phyloP scores from a whole-genome alignment of 768 basidiomycete genomes.

The Tylopilus intermedius region DNA sequence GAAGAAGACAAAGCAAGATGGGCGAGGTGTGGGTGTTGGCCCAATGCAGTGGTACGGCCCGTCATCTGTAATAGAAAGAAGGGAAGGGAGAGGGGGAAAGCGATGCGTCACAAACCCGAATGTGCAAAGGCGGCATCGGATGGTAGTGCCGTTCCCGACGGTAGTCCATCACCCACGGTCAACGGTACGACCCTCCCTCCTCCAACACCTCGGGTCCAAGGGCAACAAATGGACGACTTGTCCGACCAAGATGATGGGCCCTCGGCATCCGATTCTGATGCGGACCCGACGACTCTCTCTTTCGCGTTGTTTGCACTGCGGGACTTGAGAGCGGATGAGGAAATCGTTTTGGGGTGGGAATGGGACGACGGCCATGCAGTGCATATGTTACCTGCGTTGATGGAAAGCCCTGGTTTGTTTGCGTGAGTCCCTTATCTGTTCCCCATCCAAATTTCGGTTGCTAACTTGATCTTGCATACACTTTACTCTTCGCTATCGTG shows the following conservation, averaged over 20 bases:
- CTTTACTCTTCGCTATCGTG: background rate
- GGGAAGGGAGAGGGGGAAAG: conserved; percentile 16
- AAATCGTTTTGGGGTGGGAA: conserved; percentile 90
- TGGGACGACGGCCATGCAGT: conserved; percentile 93
- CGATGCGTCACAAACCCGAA: conserved; percentile 15
- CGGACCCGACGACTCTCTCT: conserved; percentile 39
- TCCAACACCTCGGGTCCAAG: conserved; percentile 4
- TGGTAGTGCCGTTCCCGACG: background rate
- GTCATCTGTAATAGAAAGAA: conserved; percentile 33
- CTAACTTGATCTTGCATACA: conserved; percentile 9
- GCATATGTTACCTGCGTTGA: conserved; percentile 67
- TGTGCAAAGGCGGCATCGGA: conserved; percentile 12
- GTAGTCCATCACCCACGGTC: conserved; percentile 4
- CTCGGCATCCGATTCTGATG: conserved; percentile 16
- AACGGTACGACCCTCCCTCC: conserved; percentile 11
- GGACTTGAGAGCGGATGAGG: conserved; percentile 73
- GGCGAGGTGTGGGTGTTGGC: conserved; percentile 51
- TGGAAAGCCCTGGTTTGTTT: conserved; percentile 53
- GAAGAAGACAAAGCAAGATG: conserved; percentile 44
- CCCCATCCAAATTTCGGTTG: background rate
- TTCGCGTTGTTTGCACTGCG: conserved; percentile 80
- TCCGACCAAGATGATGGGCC: conserved; percentile 19
- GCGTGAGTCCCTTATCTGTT: conserved; percentile 39
- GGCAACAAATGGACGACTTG: conserved; percentile 10
- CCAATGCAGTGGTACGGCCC: conserved; percentile 44